Percentiles rank a stretch among this genome's conserved stretches.
Conservation (phyloP, 1,284 basidiomycete genomes). For the Microstroma glucosiphilum region DNA sequence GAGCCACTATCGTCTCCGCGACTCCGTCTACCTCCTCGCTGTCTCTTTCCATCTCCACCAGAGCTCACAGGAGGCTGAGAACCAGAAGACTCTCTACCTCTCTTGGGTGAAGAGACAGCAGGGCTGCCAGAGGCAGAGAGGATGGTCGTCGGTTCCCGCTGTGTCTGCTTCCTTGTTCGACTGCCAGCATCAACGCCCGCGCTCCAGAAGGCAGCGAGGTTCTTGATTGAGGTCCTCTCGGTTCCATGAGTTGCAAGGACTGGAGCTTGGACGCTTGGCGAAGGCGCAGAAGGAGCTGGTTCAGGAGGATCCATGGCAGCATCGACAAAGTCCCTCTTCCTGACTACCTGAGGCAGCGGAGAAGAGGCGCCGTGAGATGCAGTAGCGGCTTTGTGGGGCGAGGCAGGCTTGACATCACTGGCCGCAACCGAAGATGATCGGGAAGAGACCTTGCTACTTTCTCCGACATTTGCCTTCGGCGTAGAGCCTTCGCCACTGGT, state of each 20-base stretch:
- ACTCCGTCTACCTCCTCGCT: background rate
- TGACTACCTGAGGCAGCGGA: background rate
- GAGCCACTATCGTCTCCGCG: background rate
- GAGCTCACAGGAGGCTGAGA: background rate
- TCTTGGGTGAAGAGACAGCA: background rate
- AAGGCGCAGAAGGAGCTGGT: slow-evolving; percentile 9
- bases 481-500: background rate
- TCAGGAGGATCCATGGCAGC: slow-evolving; percentile 13
- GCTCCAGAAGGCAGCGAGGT: slow-evolving; percentile 47
- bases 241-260: slow-evolving; percentile 45
- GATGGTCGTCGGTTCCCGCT: slow-evolving; percentile 25
- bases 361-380: background rate
- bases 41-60: background rate
- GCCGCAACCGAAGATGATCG: background rate
- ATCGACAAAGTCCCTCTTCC: slow-evolving; percentile 10
- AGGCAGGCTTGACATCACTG: background rate
- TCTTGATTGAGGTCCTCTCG: slow-evolving; percentile 46
- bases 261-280: slow-evolving; percentile 15
- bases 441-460: background rate
- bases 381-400: background rate
- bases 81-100: background rate
- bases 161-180: slow-evolving; percentile 37
- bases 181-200: slow-evolving; percentile 39
- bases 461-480: background rate
- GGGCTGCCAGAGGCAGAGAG: slow-evolving; percentile 14